phyloP scores from a whole-genome alignment of 2,329 filamentous ascomycete genomes.

The Apiospora hydei region DNA sequence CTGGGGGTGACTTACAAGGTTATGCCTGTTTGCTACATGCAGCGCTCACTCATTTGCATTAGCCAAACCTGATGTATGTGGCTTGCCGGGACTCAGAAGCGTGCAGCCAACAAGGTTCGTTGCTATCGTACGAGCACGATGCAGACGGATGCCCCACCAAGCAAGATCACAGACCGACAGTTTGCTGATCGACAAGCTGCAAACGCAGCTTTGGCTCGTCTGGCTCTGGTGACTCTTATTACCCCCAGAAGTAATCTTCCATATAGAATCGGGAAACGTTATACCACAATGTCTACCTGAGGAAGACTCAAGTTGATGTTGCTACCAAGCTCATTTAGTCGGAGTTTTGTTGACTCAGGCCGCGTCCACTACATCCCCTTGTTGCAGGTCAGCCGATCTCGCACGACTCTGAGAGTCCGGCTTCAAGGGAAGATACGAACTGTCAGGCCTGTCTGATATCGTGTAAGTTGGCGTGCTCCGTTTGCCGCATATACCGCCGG shows the following conservation, averaged over 20 bases:
- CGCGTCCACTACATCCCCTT: no score
- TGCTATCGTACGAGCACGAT: not conserved
- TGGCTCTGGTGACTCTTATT: not conserved
- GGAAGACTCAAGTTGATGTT: not conserved
- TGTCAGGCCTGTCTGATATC: no score
- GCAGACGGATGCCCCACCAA: not conserved
- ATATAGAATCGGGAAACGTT: not conserved
- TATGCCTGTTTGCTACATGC: not conserved
- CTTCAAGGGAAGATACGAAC: no score
- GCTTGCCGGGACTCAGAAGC: not conserved
- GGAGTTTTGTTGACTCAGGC: not conserved
- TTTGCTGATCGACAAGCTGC: not conserved
- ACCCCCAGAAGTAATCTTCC: not conserved
- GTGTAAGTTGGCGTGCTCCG: no score
- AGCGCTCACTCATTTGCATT: not conserved
- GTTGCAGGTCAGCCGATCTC: no score
- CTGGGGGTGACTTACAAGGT: not conserved
- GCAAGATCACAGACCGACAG: not conserved
- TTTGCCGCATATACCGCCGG: no score
- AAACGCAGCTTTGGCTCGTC: no score
- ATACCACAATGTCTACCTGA: no score
- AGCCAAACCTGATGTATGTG: not conserved
- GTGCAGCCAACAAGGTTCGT: not conserved
- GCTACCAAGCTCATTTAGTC: not conserved
- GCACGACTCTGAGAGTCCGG: no score